phyloP scores from a whole-genome alignment of 2,329 filamentous ascomycete species.

The Colletotrichum lentis region DNA sequence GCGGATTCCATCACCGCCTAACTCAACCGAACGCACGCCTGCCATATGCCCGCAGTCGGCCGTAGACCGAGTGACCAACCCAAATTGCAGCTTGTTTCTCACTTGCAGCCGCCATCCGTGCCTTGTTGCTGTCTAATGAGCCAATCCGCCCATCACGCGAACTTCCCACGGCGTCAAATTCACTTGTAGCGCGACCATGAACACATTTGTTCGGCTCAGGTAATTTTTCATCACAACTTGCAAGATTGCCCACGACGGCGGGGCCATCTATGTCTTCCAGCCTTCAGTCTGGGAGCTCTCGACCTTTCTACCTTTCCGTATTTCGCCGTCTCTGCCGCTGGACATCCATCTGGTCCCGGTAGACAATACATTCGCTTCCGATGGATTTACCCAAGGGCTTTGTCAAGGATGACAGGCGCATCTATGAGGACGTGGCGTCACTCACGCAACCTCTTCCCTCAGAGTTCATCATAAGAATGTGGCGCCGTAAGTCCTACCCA shows the following conservation, averaged over 20 bases:
- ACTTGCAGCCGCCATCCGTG: conserved; percentile 30
- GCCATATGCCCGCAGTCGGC: conserved; percentile 26
- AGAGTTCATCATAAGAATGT: conserved; percentile 37
- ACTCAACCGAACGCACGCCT: conserved; percentile 27
- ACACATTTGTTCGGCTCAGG: conserved; percentile 25
- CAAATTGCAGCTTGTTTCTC: conserved; percentile 34
- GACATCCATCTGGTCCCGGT: conserved; percentile 29
- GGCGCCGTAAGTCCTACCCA: conserved; percentile 36
- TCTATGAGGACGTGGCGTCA: conserved; percentile 36
- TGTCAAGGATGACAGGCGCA: conserved; percentile 39
- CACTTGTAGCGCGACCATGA: conserved; percentile 34
- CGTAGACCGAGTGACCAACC: conserved; percentile 24
- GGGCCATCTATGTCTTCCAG: conserved; percentile 31
- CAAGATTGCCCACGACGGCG: conserved; percentile 35
- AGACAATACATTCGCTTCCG: conserved; percentile 28
- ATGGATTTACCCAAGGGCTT: conserved; percentile 40
- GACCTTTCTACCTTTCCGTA: conserved; percentile 10
- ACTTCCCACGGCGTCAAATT: conserved; percentile 11
- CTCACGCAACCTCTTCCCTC: conserved; percentile 35
- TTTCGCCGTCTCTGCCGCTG: conserved; percentile 30
- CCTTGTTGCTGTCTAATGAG: neutral
- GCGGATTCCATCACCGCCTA: conserved; percentile 13
- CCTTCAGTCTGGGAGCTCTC: conserved; percentile 15
- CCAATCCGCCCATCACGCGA: conserved; percentile 10
- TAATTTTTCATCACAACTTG: conserved; percentile 29